phyloP scores from a whole-genome alignment of 768 basidiomycete genomes.

The Cystobasidium ongulense region DNA sequence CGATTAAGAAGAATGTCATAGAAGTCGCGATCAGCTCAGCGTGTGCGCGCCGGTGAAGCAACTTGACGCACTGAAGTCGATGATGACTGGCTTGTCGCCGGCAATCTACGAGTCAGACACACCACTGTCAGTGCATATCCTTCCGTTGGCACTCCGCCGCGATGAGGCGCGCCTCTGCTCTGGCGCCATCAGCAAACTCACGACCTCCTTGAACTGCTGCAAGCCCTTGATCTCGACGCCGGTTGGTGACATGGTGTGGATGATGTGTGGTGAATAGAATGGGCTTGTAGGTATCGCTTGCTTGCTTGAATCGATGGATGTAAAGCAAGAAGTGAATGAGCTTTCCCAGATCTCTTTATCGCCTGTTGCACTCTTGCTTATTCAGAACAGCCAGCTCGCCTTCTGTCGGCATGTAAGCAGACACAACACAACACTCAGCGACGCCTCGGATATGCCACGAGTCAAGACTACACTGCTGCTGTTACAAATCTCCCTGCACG shows the following conservation, averaged over 20 bases:
- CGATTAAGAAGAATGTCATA: background rate
- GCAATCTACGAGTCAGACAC: conserved; percentile 49
- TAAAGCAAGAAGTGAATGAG: background rate
- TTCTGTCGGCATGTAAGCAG: too few species aligned
- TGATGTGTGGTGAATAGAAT: background rate
- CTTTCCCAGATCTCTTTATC: background rate
- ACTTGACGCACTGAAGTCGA: conserved; percentile 62
- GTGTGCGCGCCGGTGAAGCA: background rate
- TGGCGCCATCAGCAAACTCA: conserved; percentile 42
- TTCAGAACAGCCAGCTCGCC: background rate
- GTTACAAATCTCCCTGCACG: too few species aligned
- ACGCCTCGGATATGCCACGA: too few species aligned
- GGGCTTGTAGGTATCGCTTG: background rate
- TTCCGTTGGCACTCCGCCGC: too few species aligned
- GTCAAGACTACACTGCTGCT: too few species aligned
- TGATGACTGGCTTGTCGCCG: conserved; percentile 50
- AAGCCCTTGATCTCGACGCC: conserved; percentile 43
- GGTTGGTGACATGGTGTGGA: conserved; percentile 2
- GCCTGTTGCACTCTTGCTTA: background rate
- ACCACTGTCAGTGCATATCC: background rate
- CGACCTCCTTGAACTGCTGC: conserved; percentile 49
- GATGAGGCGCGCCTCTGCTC: too few species aligned
- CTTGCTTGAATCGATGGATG: background rate
- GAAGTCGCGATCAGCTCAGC: background rate
- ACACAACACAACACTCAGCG: too few species aligned